These are phyloP conservation scores for Withania somnifera DNA, from an alignment of 305 asterid species.

Conservation along the genomic window DNA sequence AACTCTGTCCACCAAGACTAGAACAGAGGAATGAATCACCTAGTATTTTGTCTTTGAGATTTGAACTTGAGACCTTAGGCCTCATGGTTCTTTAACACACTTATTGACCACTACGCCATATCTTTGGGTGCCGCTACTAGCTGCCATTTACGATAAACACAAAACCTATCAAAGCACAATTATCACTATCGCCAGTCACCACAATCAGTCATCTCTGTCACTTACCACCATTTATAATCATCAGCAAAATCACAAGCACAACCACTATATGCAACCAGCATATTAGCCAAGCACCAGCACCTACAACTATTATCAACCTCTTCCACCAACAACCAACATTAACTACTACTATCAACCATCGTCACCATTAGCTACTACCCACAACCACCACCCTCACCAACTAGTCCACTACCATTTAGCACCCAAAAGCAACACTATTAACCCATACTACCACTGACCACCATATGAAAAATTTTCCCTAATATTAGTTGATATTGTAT, in stretches of 20 bases:
- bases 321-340: background rate
- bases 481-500: background rate
- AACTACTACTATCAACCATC: background rate
- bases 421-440: background rate
- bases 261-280: background rate
- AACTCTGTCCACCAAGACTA: too few species aligned
- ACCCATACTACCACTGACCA: background rate
- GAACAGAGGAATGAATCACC: too few species aligned
- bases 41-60: too few species aligned
- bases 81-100: too few species aligned
- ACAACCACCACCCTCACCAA: background rate
- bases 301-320: background rate
- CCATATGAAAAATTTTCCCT: background rate
- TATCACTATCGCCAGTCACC: background rate
- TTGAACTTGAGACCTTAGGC: too few species aligned
- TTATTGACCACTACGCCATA: too few species aligned
- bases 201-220: background rate
- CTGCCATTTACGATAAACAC: too few species aligned
- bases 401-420: background rate
- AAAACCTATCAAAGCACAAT: too few species aligned
- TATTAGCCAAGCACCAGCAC: background rate
- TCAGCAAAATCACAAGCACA: background rate
- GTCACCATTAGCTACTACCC: background rate
- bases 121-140: too few species aligned
- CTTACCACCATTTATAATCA: background rate